These are phyloP conservation scores for Lachancea quebecensis DNA, from an alignment of 805 yeast species.

Conservation along the genomic window DNA sequence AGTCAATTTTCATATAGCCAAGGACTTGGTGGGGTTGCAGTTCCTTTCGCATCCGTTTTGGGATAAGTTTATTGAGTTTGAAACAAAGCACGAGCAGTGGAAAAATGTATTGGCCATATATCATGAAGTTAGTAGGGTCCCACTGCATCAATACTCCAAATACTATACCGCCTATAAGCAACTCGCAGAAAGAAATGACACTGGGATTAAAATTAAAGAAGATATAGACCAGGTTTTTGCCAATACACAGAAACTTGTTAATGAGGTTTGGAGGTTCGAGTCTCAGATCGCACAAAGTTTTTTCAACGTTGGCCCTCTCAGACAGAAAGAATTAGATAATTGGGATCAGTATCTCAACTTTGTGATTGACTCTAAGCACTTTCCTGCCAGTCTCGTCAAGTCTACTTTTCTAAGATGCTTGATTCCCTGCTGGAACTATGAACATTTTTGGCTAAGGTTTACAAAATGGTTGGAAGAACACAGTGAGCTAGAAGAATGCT, in stretches of 20 bases:
- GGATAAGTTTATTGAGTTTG: constrained; percentile 70
- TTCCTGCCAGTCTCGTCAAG: constrained; percentile 30
- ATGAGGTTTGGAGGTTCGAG: constrained; percentile 67
- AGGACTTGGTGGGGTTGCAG: constrained; percentile 52
- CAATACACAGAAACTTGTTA: constrained; percentile 46
- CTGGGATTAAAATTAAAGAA: constrained; percentile 30
- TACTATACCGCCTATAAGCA: constrained; percentile 50
- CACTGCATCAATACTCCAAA: constrained; percentile 80
- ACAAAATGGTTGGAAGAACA: constrained; percentile 42
- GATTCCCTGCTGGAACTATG: constrained; percentile 55
- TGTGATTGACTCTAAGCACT: constrained; percentile 36
- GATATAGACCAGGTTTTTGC: constrained; percentile 39
- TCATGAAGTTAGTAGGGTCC: constrained; percentile 45
- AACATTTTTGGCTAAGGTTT: constrained; percentile 65
- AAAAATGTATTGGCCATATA: constrained; percentile 37
- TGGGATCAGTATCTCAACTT: constrained; percentile 64
- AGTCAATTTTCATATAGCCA: constrained; percentile 42
- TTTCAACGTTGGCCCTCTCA: constrained; percentile 45
- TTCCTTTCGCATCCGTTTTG: constrained; percentile 75
- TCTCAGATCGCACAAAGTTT: constrained; percentile 49
- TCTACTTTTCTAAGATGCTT: constrained; percentile 67
- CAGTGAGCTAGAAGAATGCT: constrained; percentile 29
- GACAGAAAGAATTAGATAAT: constrained; percentile 36
- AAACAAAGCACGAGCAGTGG: constrained; percentile 35
- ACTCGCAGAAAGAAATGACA: constrained; percentile 31